Conservation (phyloP, 2,329 filamentous ascomycete species). For the Stachybotrys echinatus region DNA sequence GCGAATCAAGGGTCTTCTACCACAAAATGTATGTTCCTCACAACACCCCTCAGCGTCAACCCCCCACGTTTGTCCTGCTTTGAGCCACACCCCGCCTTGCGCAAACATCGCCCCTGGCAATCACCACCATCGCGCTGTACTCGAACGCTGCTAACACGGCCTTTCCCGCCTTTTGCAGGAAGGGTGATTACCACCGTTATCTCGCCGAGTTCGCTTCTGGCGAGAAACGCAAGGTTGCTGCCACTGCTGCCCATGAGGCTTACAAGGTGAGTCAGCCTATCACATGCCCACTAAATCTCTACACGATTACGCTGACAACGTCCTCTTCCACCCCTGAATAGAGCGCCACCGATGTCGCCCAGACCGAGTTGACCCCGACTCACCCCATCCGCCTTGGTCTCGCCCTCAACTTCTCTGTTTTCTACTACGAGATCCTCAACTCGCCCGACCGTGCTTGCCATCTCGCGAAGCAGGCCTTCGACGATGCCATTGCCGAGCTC, state of each 20-base stretch:
- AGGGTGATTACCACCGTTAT: constrained; percentile 96
- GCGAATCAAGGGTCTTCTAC: constrained; percentile 99
- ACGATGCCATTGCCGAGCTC: constrained; percentile 97
- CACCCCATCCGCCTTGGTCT: constrained; percentile 97
- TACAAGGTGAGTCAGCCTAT: constrained; percentile 73
- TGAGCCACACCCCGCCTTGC: no score
- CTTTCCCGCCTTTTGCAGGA: constrained; percentile 49
- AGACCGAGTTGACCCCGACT: constrained; percentile 94
- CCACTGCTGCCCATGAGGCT: constrained; percentile 83
- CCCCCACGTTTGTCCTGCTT: background rate
- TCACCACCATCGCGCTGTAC: background rate
- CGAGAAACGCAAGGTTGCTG: constrained; percentile 86
- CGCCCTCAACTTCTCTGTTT: constrained; percentile 98
- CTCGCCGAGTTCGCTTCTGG: constrained; percentile 89
- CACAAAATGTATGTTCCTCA: constrained; percentile 86
- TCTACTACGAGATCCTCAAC: constrained; percentile 99
- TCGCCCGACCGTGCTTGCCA: constrained; percentile 96
- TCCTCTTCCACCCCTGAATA: constrained; percentile 28
- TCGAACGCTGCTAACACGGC: background rate
- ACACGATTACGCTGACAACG: constrained; percentile 10
- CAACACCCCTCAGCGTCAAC: background rate
- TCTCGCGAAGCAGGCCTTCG: constrained; percentile 97
- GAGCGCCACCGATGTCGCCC: constrained; percentile 96
- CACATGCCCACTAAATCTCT: constrained; percentile 18
- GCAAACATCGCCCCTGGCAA: background rate